Evolutionary conservation across 2,329 filamentous ascomycete species (phyloP).

Genomic region (Thermothelomyces thermophilus): DNA sequence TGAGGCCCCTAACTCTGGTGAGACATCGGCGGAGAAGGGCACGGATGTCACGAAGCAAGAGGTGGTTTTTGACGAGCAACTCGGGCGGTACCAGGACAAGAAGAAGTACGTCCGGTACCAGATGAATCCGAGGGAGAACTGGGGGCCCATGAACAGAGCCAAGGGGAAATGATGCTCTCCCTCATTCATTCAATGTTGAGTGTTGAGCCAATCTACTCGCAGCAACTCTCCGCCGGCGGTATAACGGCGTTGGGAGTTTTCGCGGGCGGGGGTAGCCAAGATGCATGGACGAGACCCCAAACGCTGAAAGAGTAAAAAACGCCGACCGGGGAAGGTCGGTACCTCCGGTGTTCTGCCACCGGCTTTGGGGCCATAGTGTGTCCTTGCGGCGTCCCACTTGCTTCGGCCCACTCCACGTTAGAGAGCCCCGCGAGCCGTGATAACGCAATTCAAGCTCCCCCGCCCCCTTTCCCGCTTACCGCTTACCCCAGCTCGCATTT

Average conservation of each 20-base stretch:
- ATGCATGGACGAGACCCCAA: background rate
- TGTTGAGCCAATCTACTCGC: background rate
- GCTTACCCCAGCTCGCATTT: background rate
- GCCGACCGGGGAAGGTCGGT: background rate
- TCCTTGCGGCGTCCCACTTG: background rate
- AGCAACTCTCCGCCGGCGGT: background rate
- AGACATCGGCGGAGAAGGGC: slow-evolving; percentile 16
- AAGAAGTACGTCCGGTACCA: slow-evolving; percentile 80
- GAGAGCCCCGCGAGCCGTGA: slow-evolving; percentile 7
- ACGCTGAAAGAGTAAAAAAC: background rate
- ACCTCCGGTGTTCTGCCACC: too few relatives aligned
- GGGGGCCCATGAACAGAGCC: slow-evolving; percentile 73
- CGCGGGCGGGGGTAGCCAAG: too few relatives aligned
- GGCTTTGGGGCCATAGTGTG: too few relatives aligned
- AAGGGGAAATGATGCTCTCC: slow-evolving; percentile 55
- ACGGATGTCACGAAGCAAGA: slow-evolving; percentile 27
- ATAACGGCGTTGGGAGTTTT: background rate
- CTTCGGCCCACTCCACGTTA: slow-evolving; percentile 5
- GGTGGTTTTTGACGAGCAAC: slow-evolving; percentile 65
- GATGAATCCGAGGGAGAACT: slow-evolving; percentile 82
- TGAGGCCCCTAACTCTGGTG: slow-evolving; percentile 24
- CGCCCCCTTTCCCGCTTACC: background rate
- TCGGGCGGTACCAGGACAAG: slow-evolving; percentile 63
- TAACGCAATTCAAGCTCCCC: slow-evolving; percentile 22
- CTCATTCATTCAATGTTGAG: too few relatives aligned